phyloP scores from a whole-genome alignment of 441 rosid genomes.

The Euphorbia schlechtendalii region DNA sequence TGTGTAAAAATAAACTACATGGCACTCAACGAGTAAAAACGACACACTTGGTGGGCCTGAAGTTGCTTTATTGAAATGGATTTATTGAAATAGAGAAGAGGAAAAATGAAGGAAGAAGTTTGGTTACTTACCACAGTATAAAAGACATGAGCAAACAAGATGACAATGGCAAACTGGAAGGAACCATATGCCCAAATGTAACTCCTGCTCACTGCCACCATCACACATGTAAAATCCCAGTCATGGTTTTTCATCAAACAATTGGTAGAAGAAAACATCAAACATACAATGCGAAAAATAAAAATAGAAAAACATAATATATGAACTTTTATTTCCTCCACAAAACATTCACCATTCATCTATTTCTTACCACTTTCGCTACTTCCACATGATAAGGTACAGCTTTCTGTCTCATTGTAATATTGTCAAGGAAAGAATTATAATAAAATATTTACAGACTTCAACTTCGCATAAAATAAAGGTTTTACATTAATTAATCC shows the following conservation, averaged over 20 bases:
- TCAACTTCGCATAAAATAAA: background rate
- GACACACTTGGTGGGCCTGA: background rate
- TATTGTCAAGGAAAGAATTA: too few species aligned
- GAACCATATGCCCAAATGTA: slow-evolving; percentile 63
- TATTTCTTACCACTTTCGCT: too few species aligned
- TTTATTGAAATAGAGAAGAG: background rate
- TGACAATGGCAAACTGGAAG: slow-evolving; percentile 57
- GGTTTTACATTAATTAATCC: background rate
- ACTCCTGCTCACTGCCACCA: slow-evolving; percentile 44
- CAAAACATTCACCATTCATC: too few species aligned
- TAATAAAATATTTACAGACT: background rate
- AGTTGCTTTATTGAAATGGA: background rate
- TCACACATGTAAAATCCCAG: slow-evolving; percentile 16
- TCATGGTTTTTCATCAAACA: slow-evolving; percentile 19
- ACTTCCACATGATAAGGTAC: too few species aligned
- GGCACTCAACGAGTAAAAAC: background rate
- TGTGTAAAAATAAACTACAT: too few species aligned
- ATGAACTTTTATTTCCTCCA: background rate
- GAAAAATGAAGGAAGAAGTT: background rate
- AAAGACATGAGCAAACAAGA: slow-evolving; percentile 64
- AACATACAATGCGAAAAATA: background rate
- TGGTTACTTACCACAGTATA: slow-evolving; percentile 48
- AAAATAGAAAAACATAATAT: background rate
- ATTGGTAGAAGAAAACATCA: too few species aligned
- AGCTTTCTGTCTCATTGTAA: too few species aligned